Base-by-base conservation (phyloP, 306 rosid species). In the Trichosanthes cucumerina region DNA sequence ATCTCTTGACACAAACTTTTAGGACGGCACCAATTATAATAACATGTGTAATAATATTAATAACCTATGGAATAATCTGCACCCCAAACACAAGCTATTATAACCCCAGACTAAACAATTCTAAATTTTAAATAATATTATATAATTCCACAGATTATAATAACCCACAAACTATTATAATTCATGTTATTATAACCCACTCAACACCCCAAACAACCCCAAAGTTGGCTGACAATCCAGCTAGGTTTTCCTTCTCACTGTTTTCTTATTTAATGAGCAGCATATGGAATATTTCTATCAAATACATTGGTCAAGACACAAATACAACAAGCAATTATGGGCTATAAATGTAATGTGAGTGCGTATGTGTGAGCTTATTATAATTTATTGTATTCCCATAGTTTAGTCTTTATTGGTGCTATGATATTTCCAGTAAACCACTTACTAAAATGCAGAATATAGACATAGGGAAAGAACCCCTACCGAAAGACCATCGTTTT, bases 401-500 rank as follows among this genome's bases (percentile, higher is more conserved):
- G 8, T 26, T 16, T 46, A 24, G 62, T 16, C 44, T 28, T 49
- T 26, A 19, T 9, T 9, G 23, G 31, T 52, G 63, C 78, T n/a
- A 33, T 74, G 78, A 74, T 24, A 24, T 52, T 74, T 52, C 39
- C 78, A 74, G 4, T 74, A 31, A 74, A 74, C 46, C 63, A 74
- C 31, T 10, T 33, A 31, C 31, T 74, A 74, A 49, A 50, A 49
- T 52, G 34, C 15, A 52, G 62, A 49, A 74, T 73, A 54, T 12
- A 74, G 63, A 74, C 4, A 0, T 34, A 74, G 18, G 52, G 78
- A 74, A 52, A 80, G 80, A 77, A 73, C 24, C 71, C 91, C 78
- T 87, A 95, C 98, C 81, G 97, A 90, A 58, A 95, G 87, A 70
- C 98, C 98, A 87, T 92, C 98, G 81, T 92, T 95, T 91, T 95